Conservation (phyloP, 2,329 filamentous ascomycete genomes). For the Xylaria sp. region DNA sequence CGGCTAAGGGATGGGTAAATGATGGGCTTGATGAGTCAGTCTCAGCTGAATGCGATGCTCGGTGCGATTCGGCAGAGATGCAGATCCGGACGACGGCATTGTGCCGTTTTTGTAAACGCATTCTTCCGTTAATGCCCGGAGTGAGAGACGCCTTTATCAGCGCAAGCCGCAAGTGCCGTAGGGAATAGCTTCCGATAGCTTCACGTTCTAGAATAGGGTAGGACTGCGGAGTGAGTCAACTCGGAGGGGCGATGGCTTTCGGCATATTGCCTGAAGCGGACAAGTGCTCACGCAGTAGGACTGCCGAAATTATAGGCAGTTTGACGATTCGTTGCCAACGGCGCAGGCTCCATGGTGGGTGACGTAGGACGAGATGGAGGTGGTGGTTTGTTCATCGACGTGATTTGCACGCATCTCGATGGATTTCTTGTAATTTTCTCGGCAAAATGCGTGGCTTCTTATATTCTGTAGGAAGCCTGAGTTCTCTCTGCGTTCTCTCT, state of each 20-base stretch:
- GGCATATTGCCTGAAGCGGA: not conserved
- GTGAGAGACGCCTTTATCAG: not conserved
- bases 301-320: not conserved
- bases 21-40: not conserved
- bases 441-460: too few relatives aligned
- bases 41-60: not conserved
- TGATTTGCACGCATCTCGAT: too few relatives aligned
- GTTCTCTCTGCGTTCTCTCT: too few relatives aligned
- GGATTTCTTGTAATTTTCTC: too few relatives aligned
- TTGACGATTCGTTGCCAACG: conserved; percentile 3
- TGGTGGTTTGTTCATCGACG: too few relatives aligned
- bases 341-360: conserved; percentile 3
- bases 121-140: not conserved
- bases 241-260: conserved; percentile 24
- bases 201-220: too few relatives aligned
- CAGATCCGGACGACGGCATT: not conserved
- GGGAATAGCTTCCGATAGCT: too few relatives aligned
- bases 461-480: too few relatives aligned
- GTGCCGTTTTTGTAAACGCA: not conserved
- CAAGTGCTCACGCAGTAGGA: conserved; percentile 3
- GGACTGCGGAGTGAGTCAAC: not conserved
- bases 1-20: not conserved
- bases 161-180: too few relatives aligned
- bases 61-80: not conserved
- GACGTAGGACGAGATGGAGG: too few relatives aligned